Conservation (phyloP, 192 early-diverging fungal genomes). For the Backusella morwellensis region DNA sequence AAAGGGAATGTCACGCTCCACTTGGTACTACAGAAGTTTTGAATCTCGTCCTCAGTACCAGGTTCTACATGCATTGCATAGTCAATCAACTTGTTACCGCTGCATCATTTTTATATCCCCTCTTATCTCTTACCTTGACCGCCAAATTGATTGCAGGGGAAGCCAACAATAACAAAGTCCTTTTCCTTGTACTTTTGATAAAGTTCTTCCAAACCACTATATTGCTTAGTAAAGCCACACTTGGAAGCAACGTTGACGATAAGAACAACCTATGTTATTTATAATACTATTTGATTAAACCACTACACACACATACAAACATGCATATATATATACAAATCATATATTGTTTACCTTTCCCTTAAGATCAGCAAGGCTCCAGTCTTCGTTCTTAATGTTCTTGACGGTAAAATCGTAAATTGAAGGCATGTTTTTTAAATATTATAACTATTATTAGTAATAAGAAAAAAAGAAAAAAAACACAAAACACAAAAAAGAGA, state of each 20-base stretch:
- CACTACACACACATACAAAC: too few species aligned
- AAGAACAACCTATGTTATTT: conserved; percentile 37
- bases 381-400: conserved; percentile 24
- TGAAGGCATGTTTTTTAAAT: conserved; percentile 14
- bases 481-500: not conserved
- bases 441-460: not conserved
- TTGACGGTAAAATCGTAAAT: conserved; percentile 33
- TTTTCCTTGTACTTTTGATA: conserved; percentile 58
- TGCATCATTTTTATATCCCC: not conserved
- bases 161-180: conserved; percentile 82
- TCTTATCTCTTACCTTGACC: conserved; percentile 43
- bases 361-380: conserved; percentile 22
- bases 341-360: conserved; percentile 23
- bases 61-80: conserved; percentile 33
- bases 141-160: conserved; percentile 93
- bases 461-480: not conserved
- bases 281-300: not conserved
- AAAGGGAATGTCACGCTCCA: conserved; percentile 86
- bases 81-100: not conserved
- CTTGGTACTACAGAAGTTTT: conserved; percentile 61
- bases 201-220: conserved; percentile 66
- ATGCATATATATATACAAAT: too few species aligned
- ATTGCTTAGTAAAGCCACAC: conserved; percentile 87
- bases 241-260: conserved; percentile 90
- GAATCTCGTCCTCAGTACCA: conserved; percentile 47